These are phyloP conservation scores for Apiotrichum porosum DNA, from an alignment of 1,284 basidiomycete genomes.

Conservation along the genomic window DNA sequence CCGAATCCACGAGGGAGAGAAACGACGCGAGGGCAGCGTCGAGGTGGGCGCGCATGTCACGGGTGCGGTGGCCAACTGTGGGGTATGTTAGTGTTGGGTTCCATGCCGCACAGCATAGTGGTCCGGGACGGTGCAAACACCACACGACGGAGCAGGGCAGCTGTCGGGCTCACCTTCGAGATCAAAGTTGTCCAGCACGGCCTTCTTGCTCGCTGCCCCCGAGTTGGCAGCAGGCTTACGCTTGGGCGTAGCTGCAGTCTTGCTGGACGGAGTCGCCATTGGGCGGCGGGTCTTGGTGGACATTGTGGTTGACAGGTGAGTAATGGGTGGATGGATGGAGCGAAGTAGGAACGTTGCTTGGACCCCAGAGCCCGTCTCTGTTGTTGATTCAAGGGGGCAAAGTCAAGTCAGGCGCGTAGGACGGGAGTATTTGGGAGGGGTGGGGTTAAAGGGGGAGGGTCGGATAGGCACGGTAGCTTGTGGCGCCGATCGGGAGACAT, in stretches of 20 bases:
- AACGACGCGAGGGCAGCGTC: slow-evolving; percentile 37
- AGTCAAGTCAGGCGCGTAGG: slow-evolving; percentile 1
- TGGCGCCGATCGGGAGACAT: no score
- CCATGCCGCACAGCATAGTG: no score
- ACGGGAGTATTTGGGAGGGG: no score
- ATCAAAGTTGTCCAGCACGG: slow-evolving; percentile 47
- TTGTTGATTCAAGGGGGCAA: no score
- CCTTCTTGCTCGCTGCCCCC: slow-evolving; percentile 21
- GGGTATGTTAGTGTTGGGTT: no score
- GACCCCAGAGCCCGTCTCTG: no score
- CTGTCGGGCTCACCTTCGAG: slow-evolving; percentile 46
- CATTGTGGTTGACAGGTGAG: not conserved
- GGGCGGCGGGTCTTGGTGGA: slow-evolving; percentile 23
- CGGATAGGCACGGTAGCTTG: no score
- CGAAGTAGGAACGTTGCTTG: not conserved
- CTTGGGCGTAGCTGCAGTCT: slow-evolving; percentile 18
- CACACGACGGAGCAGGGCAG: not conserved
- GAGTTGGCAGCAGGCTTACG: slow-evolving; percentile 21
- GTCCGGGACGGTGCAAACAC: no score
- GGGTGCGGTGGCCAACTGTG: slow-evolving; percentile 7
- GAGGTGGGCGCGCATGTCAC: slow-evolving; percentile 17
- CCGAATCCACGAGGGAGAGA: slow-evolving; percentile 39
- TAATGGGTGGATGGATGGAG: not conserved
- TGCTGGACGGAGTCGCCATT: slow-evolving; percentile 1
- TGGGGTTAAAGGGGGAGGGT: no score